phyloP scores from a whole-genome alignment of 768 basidiomycete genomes.

The Rhizopogon salebrosus region DNA sequence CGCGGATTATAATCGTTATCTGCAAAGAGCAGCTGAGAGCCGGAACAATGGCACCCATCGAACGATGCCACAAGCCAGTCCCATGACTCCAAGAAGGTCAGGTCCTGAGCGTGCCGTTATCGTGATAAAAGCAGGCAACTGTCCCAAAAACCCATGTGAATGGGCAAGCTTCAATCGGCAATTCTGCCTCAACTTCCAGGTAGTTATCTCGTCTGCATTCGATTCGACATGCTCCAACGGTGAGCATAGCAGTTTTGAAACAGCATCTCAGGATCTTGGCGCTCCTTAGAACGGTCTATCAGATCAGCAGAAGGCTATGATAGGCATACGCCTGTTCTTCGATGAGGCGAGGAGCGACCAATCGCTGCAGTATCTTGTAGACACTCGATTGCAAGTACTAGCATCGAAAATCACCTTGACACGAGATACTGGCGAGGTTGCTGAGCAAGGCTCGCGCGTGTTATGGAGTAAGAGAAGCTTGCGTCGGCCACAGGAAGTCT shows the following conservation, averaged over 20 bases:
- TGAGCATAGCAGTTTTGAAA: not conserved
- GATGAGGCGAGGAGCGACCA: not conserved
- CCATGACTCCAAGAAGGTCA: conserved; percentile 6
- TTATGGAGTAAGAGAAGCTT: not conserved
- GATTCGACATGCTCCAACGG: not conserved
- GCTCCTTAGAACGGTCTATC: not conserved
- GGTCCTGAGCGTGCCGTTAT: conserved; percentile 4
- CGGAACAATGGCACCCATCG: not conserved
- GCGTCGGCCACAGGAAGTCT: not conserved
- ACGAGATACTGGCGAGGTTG: not conserved
- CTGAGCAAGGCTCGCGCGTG: not conserved
- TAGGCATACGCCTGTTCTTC: not conserved
- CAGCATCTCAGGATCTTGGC: not conserved
- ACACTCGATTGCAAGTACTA: not conserved
- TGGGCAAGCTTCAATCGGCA: not conserved
- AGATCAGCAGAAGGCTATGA: not conserved
- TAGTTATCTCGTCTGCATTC: not conserved
- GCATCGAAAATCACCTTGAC: not conserved
- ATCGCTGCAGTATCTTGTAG: not conserved
- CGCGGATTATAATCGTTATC: not conserved
- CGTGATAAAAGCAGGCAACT: conserved; percentile 2
- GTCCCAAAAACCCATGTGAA: not conserved
- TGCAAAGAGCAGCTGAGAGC: not conserved
- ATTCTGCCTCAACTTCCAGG: not conserved
- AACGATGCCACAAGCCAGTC: not conserved